Conservation (phyloP, 208 protist genomes). For the Naegleria gruberi region DNA sequence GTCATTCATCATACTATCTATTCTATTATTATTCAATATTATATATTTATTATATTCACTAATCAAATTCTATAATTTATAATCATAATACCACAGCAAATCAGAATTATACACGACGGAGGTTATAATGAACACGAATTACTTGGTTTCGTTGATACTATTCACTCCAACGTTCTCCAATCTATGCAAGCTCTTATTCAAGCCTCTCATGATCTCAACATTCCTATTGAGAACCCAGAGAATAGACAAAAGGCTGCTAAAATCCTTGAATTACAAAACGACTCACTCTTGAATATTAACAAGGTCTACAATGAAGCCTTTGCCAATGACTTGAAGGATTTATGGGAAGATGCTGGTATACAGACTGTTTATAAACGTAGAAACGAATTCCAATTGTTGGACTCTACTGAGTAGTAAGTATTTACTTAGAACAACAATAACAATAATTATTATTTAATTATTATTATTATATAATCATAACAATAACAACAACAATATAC, state of each 20-base stretch:
- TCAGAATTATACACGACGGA: slow-evolving; percentile 25
- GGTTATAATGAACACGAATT: slow-evolving; percentile 13
- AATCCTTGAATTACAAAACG: slow-evolving; percentile 1
- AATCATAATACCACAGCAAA: slow-evolving; percentile 17
- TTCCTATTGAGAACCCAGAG: neutral
- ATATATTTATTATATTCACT: too few species aligned
- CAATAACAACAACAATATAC: neutral
- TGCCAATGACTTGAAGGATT: slow-evolving; percentile 17
- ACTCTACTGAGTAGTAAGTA: slow-evolving; percentile 23
- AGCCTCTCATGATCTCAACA: slow-evolving; percentile 20
- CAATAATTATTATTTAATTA: neutral
- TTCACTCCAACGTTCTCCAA: slow-evolving; percentile 9
- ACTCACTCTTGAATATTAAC: slow-evolving; percentile 7
- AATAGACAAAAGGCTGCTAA: neutral
- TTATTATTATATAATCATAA: neutral
- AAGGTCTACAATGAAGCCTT: slow-evolving; percentile 30
- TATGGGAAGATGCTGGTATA: slow-evolving; percentile 31
- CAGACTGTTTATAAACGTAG: neutral
- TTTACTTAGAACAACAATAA: neutral
- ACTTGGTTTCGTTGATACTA: neutral
- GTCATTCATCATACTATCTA: too few species aligned
- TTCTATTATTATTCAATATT: too few species aligned
- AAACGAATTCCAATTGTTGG: slow-evolving; percentile 23
- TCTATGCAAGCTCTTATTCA: slow-evolving; percentile 12
- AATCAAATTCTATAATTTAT: too few species aligned